phyloP scores from a whole-genome alignment of 345 rosid species.

The Populus tremula region DNA sequence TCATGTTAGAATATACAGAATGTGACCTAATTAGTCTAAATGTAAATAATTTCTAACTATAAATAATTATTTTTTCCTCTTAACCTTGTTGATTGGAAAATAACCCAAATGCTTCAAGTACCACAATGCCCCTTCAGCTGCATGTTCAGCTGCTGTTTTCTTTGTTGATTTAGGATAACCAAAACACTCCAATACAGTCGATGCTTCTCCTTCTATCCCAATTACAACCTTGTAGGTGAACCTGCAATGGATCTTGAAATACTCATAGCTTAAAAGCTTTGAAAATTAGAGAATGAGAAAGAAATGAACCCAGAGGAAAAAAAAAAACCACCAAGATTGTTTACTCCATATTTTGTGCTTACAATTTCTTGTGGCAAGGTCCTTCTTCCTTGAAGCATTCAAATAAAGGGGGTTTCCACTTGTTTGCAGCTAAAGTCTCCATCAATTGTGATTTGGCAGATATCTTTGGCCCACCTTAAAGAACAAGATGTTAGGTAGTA shows the following conservation, averaged over 20 bases:
- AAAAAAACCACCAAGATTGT: not conserved
- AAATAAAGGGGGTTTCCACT: slow-evolving; percentile 51
- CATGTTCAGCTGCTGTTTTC: slow-evolving; percentile 59
- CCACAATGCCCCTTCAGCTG: slow-evolving; percentile 74
- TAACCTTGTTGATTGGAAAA: slow-evolving; percentile 8
- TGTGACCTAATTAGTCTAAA: not conserved
- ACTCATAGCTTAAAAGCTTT: not conserved
- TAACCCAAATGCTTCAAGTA: slow-evolving; percentile 46
- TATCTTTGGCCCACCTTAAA: slow-evolving; percentile 22
- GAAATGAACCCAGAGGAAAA: too few species aligned
- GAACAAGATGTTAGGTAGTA: too few species aligned
- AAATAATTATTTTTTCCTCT: not conserved
- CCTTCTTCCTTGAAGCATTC: slow-evolving; percentile 54
- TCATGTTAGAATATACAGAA: too few species aligned
- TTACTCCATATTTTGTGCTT: slow-evolving; percentile 14
- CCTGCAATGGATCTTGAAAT: slow-evolving; percentile 24
- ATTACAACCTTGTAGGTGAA: slow-evolving; percentile 42
- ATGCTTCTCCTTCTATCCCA: slow-evolving; percentile 26
- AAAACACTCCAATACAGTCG: slow-evolving; percentile 42
- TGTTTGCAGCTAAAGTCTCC: slow-evolving; percentile 41
- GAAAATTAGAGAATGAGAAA: too few species aligned
- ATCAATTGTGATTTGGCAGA: slow-evolving; percentile 44
- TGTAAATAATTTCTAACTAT: too few species aligned
- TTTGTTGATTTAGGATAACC: slow-evolving; percentile 41
- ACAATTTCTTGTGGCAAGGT: slow-evolving; percentile 42